Evolutionary conservation across 2,329 filamentous ascomycete genomes (phyloP).

Genomic region (Aureobasidium lini): DNA sequence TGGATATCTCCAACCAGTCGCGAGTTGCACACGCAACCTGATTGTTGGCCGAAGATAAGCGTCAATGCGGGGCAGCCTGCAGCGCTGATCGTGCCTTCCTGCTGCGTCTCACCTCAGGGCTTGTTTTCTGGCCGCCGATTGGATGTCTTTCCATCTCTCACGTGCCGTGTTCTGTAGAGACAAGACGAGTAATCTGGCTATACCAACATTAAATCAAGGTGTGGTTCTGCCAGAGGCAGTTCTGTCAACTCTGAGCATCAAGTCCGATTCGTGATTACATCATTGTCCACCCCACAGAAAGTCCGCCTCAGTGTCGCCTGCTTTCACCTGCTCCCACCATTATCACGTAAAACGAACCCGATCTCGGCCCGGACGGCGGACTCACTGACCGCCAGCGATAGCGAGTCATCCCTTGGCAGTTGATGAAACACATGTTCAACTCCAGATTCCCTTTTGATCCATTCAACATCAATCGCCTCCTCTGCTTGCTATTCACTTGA

Average conservation of each 20-base stretch:
- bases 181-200: background rate
- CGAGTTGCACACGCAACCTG: background rate
- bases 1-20: background rate
- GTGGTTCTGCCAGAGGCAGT: background rate
- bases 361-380: conserved; percentile 6
- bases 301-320: background rate
- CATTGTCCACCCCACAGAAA: background rate
- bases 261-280: background rate
- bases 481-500: background rate
- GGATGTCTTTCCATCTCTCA: background rate
- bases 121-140: background rate
- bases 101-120: background rate
- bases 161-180: background rate
- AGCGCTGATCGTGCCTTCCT: background rate
- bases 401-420: conserved; percentile 4
- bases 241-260: background rate
- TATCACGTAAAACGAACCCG: conserved; percentile 6
- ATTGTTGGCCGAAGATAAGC: conserved; percentile 3
- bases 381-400: conserved; percentile 12
- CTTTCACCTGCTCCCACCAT: background rate
- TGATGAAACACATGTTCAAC: conserved; percentile 9
- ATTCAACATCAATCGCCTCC: conserved; percentile 2
- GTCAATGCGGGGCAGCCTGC: conserved; percentile 2
- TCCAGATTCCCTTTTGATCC: conserved; percentile 6
- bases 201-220: background rate